Evolutionary conservation across 2,329 filamentous ascomycete species (phyloP).

Genomic region (Beauveria brongniartii): DNA sequence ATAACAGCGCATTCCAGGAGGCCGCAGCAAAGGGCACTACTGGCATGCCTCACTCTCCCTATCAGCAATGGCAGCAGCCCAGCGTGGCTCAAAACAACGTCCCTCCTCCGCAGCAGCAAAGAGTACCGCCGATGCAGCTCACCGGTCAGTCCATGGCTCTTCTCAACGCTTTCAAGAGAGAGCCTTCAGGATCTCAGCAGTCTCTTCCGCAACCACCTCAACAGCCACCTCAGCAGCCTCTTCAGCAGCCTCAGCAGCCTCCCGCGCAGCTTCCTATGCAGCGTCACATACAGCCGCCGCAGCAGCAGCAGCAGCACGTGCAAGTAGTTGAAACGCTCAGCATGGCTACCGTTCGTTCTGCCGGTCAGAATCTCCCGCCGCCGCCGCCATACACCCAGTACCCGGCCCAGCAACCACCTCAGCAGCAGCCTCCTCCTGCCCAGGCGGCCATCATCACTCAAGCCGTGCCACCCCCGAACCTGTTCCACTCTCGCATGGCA

Average conservation of each 20-base stretch:
- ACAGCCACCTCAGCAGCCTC: background rate
- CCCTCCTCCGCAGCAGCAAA: background rate
- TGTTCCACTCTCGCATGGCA: background rate
- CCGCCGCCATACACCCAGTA: conserved; percentile 10
- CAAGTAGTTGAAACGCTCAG: background rate
- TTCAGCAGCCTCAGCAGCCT: conserved; percentile 13
- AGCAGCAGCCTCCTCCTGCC: background rate
- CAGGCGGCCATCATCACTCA: background rate
- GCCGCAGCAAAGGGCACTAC: conserved; percentile 12
- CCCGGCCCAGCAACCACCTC: background rate
- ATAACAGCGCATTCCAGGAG: conserved; percentile 26
- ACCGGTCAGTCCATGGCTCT: conserved; percentile 36
- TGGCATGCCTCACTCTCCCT: conserved; percentile 14
- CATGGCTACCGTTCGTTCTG: background rate
- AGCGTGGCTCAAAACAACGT: background rate
- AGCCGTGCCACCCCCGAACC: background rate
- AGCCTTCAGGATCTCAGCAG: conserved; percentile 15
- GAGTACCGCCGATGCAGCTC: conserved; percentile 21
- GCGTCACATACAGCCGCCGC: background rate
- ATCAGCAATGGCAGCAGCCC: conserved; percentile 17
- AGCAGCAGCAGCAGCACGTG: background rate
- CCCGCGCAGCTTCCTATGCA: conserved; percentile 13
- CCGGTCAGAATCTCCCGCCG: background rate
- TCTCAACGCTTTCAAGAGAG: conserved; percentile 36
- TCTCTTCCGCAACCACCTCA: conserved; percentile 11